phyloP scores from a whole-genome alignment of 768 basidiomycete species.

The Calocybe gangraenosa region DNA sequence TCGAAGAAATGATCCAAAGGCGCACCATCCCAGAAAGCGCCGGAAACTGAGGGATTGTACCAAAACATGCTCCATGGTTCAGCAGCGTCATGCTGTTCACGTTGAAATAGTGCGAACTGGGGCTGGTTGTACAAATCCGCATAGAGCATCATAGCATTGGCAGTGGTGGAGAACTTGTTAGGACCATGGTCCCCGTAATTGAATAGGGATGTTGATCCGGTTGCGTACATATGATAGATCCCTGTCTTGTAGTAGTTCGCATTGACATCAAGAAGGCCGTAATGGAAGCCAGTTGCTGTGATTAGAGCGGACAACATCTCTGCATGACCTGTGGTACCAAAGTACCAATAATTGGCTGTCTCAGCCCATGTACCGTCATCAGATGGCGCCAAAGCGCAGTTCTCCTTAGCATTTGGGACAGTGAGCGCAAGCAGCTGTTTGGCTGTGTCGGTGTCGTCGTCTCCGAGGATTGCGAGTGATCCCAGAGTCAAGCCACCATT shows the following conservation, averaged over 20 bases:
- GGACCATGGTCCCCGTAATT: slow-evolving; percentile 84
- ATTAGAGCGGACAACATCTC: slow-evolving; percentile 83
- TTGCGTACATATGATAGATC: slow-evolving; percentile 85
- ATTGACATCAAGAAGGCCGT: slow-evolving; percentile 68
- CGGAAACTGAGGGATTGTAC: slow-evolving; percentile 80
- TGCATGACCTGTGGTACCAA: slow-evolving; percentile 82
- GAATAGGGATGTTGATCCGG: slow-evolving; percentile 81
- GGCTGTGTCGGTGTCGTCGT: slow-evolving; percentile 75
- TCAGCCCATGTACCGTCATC: slow-evolving; percentile 91
- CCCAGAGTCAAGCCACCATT: slow-evolving; percentile 88
- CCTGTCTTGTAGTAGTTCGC: slow-evolving; percentile 70
- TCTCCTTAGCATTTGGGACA: slow-evolving; percentile 67
- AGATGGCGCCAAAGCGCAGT: slow-evolving; percentile 63
- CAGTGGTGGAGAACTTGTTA: slow-evolving; percentile 93
- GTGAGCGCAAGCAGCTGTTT: slow-evolving; percentile 61
- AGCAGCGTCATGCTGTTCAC: slow-evolving; percentile 78
- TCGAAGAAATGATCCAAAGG: slow-evolving; percentile 82
- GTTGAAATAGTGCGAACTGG: slow-evolving; percentile 81
- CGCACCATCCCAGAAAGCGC: slow-evolving; percentile 90
- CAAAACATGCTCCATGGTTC: slow-evolving; percentile 90
- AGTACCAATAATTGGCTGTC: slow-evolving; percentile 94
- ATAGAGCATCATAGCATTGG: slow-evolving; percentile 84
- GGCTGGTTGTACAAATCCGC: slow-evolving; percentile 66
- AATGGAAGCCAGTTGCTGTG: slow-evolving; percentile 83
- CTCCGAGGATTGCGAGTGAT: slow-evolving; percentile 84